Evolutionary conservation across 2,329 filamentous ascomycete species (phyloP), one percentile per base, ranked within the genome.

Genomic region (Alternaria triticina): DNA sequence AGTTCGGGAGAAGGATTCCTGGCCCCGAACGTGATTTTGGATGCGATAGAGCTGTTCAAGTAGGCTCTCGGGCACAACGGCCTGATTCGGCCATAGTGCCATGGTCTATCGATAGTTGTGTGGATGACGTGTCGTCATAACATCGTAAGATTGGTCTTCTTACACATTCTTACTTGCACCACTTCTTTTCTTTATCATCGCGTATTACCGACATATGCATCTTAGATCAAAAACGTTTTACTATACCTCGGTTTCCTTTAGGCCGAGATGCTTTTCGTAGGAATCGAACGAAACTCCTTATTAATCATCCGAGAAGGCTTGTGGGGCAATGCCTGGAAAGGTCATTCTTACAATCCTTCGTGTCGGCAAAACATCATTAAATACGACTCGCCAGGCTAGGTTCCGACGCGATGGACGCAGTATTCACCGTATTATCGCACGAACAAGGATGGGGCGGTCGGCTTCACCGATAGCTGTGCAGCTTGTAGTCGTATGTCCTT

Each of bases 1-100:
- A 89, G 84, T 72, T 83, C 82, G 10, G 88, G 88, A 0, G 79
- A 76, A 22, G 80, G 76, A 0, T 90, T 84, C 74, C 77, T 91
- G 64, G 85, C 83, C 57, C 88, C 89, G 3, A 91, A 88, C 73
- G 72, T 83, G 11, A 78, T 79, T 47, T 55, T 79, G 59, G 76
- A 79, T 65, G 76, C 75, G 27, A 77, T 79, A 65, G 76, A 79
- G 70, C 40, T 79, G 44, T 76, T 76, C 57, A 66, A 67, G 56
- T 77, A 68, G 62, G 11, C 12, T 6, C 22, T 13, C 36, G 30
- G 20, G 10, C 20, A 22, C 13, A 15, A 12, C 0, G 20, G 22
- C 27, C 28, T 20, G 12, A 33, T 13, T 51, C 8, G 12, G 13
- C 22, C 30, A 25, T 13, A 10, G 15, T 10, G 3, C 8, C 17